Conservation (phyloP, 2,329 filamentous ascomycete genomes). For the Pestalotiopsis sp. region DNA sequence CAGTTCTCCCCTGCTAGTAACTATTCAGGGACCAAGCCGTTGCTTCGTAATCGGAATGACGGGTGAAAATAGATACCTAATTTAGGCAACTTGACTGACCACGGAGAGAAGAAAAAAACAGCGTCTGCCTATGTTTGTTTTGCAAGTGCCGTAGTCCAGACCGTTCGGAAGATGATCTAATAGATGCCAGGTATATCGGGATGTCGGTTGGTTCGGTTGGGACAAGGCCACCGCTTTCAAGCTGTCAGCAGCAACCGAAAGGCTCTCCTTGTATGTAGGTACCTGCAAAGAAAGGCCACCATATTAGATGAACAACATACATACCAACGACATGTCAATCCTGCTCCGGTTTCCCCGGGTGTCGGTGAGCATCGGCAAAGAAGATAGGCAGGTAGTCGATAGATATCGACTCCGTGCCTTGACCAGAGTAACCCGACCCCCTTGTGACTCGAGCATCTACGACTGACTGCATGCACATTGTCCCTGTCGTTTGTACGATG, state of each 20-base stretch:
- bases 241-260: not conserved
- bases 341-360: too few relatives aligned
- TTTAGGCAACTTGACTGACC: not conserved
- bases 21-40: not conserved
- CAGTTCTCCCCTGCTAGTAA: not conserved
- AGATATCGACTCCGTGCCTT: too few relatives aligned
- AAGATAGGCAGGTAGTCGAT: too few relatives aligned
- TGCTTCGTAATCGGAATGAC: not conserved
- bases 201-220: not conserved
- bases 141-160: not conserved
- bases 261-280: not conserved
- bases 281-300: not conserved
- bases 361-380: too few relatives aligned
- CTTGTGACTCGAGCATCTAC: too few relatives aligned
- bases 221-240: not conserved
- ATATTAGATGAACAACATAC: too few relatives aligned
- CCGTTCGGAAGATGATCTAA: not conserved
- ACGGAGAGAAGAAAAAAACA: not conserved
- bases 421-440: too few relatives aligned
- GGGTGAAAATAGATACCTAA: not conserved
- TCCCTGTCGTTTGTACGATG: too few relatives aligned
- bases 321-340: too few relatives aligned
- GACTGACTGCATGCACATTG: too few relatives aligned
- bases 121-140: not conserved
- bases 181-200: not conserved